Conservation (phyloP, 2,329 filamentous ascomycete species). For the Hansfordia pulvinata region DNA sequence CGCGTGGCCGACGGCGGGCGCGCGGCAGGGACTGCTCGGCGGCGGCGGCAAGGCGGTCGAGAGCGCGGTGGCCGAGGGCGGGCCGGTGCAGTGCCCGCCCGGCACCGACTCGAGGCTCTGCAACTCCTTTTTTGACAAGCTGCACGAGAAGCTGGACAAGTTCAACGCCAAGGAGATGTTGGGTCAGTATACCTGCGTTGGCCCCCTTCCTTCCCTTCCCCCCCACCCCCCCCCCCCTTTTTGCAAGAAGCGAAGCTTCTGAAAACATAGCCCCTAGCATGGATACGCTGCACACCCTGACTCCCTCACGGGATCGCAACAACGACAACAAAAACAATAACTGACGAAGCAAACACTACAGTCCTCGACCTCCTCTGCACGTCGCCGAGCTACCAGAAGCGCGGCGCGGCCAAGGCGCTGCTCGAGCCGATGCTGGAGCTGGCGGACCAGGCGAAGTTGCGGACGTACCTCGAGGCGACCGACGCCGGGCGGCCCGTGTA, state of each 20-base stretch:
- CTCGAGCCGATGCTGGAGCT: slow-evolving; percentile 22
- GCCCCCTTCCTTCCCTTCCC: neutral
- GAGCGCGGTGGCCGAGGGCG: slow-evolving; percentile 2
- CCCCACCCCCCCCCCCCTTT: no score
- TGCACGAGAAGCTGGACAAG: slow-evolving; percentile 13
- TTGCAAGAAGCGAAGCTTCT: no score
- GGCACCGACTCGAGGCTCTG: slow-evolving; percentile 15
- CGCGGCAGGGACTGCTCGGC: slow-evolving; percentile 1
- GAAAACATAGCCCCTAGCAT: no score
- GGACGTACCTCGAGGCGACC: slow-evolving; percentile 23
- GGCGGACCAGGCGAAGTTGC: slow-evolving; percentile 18
- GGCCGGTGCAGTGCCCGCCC: slow-evolving; percentile 4
- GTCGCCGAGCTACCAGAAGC: slow-evolving; percentile 18
- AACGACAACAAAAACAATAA: no score
- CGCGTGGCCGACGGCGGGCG: slow-evolving; percentile 6
- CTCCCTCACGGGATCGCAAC: no score
- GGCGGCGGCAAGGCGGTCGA: slow-evolving; percentile 2
- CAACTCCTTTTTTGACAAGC: slow-evolving; percentile 13
- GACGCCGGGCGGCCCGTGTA: slow-evolving; percentile 20
- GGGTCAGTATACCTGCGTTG: slow-evolving; percentile 15
- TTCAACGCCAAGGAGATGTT: slow-evolving; percentile 18
- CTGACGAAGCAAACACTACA: no score
- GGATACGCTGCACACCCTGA: no score
- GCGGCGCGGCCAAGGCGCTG: slow-evolving; percentile 19
- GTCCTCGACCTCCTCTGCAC: slow-evolving; percentile 22